Percentiles rank a stretch among this genome's conserved stretches.
phyloP scores from a whole-genome alignment of 495 filamentous ascomycete genomes.

The Tuber indicum region DNA sequence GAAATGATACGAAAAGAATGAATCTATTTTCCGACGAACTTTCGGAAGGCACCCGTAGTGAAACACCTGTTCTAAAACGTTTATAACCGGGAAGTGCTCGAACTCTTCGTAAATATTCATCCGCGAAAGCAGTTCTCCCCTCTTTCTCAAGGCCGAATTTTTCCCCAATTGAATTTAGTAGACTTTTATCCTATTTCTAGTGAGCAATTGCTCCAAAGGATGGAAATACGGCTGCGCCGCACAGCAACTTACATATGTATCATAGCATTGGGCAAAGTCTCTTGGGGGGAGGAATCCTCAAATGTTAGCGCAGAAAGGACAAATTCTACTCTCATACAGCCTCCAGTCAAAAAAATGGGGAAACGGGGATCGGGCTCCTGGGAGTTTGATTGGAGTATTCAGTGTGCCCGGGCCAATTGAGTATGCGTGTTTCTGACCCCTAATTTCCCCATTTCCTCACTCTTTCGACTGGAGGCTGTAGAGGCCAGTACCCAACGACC shows the following conservation, averaged over 20 bases:
- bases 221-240: not conserved
- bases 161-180: not conserved
- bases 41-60: not conserved
- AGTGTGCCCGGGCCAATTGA: no score
- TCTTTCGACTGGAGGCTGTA: no score
- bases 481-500: not conserved
- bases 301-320: not conserved
- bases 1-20: not conserved
- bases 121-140: not conserved
- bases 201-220: not conserved
- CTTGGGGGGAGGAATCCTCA: not conserved
- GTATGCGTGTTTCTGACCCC: no score
- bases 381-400: no score
- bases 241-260: not conserved
- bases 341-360: no score
- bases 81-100: not conserved
- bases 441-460: no score
- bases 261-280: not conserved
- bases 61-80: not conserved
- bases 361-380: no score
- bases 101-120: not conserved
- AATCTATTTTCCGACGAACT: not conserved
- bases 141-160: not conserved
- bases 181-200: not conserved
- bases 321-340: not conserved